Base-by-base conservation (phyloP, 2,329 filamentous ascomycete genomes). In the Talaromyces sp. region DNA sequence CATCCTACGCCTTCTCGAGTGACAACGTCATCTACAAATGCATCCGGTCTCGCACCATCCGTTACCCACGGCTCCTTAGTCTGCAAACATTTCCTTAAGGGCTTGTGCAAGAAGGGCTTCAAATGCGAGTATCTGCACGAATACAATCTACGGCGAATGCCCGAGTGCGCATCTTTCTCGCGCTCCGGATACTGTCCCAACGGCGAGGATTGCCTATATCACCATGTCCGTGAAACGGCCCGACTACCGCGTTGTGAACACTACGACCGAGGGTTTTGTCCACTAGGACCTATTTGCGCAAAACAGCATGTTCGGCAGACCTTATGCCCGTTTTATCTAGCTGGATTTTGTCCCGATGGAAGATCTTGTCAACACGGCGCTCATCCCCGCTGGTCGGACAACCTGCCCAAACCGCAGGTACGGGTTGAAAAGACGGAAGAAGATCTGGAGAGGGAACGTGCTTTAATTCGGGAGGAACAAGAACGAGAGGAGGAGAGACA, bases 61-160 rank as follows among this genome's bases (percentile, higher is more conserved):
- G 75, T 76, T 18, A 77, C 74, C 4, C 75, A 78, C 62, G 75
- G 76, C 33, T 85, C 81, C 58, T 86, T 98, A 16, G 93, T 99
- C 65, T 99, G 95, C 86, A 99, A 99, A 81, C 95, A 98, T 83
- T 98, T 95, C 88, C 87, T 98, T 72, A 91, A 96, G 67, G 93
- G 93, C 0, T 86, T 99, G 21, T 99, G 95, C 83, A 99, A 99
- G 75, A 98, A 98, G 79, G 95, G 93, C 71, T 89, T 97, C 73
- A 86, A 88, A 69, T 99, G 95, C 86, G 95, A 99, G 81, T 99
- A 98, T 72, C 83, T 98, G 56, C 95, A 99, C 83, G 95, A 98
- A 79, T 99, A 97, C 82, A 98, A 99, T 79, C 85, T 99, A 69
- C 88, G 95, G 67, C 93, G 95, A 77, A 98, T 98, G 92, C 93